phyloP scores from a whole-genome alignment of 805 yeast species.

The Millerozyma miso region DNA sequence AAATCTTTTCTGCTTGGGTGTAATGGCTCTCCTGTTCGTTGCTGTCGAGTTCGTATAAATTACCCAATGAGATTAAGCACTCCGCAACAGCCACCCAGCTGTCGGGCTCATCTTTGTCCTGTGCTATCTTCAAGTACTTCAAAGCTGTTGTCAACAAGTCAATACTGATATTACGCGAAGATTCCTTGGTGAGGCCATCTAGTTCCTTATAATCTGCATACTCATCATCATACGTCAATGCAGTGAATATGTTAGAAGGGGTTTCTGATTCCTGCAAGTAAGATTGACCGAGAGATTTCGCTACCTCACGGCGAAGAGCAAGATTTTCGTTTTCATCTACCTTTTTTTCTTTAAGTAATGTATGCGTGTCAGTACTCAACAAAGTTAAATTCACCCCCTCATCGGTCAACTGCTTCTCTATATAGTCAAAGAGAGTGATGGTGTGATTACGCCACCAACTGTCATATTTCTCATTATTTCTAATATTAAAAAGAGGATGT shows the following conservation, averaged over 20 bases:
- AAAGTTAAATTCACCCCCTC: not conserved
- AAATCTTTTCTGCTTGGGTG: constrained; percentile 60
- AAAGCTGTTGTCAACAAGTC: constrained; percentile 51
- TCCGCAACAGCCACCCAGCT: constrained; percentile 85
- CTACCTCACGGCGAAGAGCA: constrained; percentile 34
- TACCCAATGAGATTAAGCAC: constrained; percentile 76
- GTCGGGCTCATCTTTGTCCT: constrained; percentile 70
- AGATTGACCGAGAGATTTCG: constrained; percentile 57
- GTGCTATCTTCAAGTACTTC: constrained; percentile 51
- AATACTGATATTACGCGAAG: constrained; percentile 50
- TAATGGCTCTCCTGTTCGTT: constrained; percentile 66
- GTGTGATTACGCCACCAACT: constrained; percentile 54
- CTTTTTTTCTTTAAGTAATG: constrained; percentile 8
- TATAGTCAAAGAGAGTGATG: constrained; percentile 25
- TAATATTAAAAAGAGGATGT: constrained; percentile 54
- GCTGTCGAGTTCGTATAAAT: constrained; percentile 61
- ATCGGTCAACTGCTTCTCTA: constrained; percentile 19
- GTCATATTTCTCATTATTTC: constrained; percentile 41
- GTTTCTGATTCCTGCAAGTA: constrained; percentile 61
- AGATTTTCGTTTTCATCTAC: constrained; percentile 3
- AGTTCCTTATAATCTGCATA: constrained; percentile 20
- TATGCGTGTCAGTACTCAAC: constrained; percentile 2
- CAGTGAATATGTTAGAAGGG: constrained; percentile 51
- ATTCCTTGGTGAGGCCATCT: constrained; percentile 31
- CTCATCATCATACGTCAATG: constrained; percentile 56